Conservation (phyloP, 495 filamentous ascomycete genomes). For the Staphylotrichum tortipilum region DNA sequence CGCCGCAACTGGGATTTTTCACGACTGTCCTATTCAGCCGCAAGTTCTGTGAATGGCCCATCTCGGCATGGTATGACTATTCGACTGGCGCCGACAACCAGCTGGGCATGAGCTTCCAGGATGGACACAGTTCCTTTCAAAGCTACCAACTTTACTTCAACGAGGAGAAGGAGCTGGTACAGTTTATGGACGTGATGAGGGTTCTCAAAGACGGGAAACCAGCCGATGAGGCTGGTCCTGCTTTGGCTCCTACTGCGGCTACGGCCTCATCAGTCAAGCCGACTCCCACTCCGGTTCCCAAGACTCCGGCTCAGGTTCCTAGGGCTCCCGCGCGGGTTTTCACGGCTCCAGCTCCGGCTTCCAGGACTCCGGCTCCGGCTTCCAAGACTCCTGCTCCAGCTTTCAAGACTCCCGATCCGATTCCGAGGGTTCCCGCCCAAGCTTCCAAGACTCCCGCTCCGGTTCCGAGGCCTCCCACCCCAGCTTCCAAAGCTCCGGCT, state of each 20-base stretch:
- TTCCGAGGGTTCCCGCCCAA: no score
- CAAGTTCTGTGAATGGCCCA: constrained; percentile 3
- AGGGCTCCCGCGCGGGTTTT: neutral
- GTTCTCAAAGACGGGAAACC: neutral
- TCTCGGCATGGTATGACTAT: constrained; percentile 4
- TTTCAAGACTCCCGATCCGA: no score
- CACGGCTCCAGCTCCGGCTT: neutral
- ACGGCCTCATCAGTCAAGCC: no score
- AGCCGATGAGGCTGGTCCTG: neutral
- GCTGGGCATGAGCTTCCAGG: neutral
- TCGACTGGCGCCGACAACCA: neutral
- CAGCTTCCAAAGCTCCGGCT: no score
- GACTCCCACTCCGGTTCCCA: neutral
- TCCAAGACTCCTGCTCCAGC: neutral
- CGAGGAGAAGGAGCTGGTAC: neutral
- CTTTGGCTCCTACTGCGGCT: neutral
- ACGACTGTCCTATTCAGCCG: neutral
- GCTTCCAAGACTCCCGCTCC: no score
- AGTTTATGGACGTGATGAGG: neutral
- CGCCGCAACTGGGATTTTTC: constrained; percentile 1
- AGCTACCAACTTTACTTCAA: neutral
- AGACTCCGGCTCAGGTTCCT: neutral
- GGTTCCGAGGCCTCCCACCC: no score
- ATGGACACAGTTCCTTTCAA: neutral
- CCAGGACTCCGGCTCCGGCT: no score